Base-by-base conservation (phyloP, 2,329 filamentous ascomycete species). In the Aureobasidium pullulans region DNA sequence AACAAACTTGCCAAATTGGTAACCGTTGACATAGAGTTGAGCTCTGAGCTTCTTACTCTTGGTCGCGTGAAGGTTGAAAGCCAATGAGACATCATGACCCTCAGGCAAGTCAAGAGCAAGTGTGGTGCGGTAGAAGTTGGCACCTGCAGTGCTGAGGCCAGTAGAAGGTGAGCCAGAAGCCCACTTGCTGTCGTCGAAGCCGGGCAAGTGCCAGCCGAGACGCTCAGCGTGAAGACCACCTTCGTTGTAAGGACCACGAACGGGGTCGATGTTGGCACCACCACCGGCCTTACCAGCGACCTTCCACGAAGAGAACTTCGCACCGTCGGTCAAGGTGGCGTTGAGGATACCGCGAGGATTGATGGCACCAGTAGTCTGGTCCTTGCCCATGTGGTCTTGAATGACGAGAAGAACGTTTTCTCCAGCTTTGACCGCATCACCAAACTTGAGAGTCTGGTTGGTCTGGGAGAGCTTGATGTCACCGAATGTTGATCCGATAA, bases 11-110 rank as follows among this genome's bases (percentile, higher is more conserved):
- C 0, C 57, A 71, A 84, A 86, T 66, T 85, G 83, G 64, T 85
- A 86, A 0, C 84, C 84, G 59, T 86, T 86, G 19, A 86, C 79
- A 57, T 83, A 86, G 2, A 86, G 67, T 64, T 84, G 77, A 0
- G 78, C 80, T n/a, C 84, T 76, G 13, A 81, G 75, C 0, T 76
- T 75, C n/a, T 71, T 68, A 6, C 74, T 72, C 0, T 71, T 68
- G 0, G 77, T 72, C 0, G 79, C 78, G 0, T 75, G 76, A 1
- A 85, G 70, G 2, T 76, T 72, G 72, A 86, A 82, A 0, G 81
- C 80, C 23, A 86, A 74, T 0, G 81, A 80, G 0, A 83, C 78
- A 60, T 86, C 83, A 0, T 83, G 66, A 0, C 77, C 77, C 0
- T 68, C 62, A 0, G 82, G 81, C 0, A 86, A 71, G 16, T 77